Evolutionary conservation across 805 yeast genomes (phyloP), one percentile per base, ranked within the genome.

Genomic region (Kregervanrija pseudodelftensis): DNA sequence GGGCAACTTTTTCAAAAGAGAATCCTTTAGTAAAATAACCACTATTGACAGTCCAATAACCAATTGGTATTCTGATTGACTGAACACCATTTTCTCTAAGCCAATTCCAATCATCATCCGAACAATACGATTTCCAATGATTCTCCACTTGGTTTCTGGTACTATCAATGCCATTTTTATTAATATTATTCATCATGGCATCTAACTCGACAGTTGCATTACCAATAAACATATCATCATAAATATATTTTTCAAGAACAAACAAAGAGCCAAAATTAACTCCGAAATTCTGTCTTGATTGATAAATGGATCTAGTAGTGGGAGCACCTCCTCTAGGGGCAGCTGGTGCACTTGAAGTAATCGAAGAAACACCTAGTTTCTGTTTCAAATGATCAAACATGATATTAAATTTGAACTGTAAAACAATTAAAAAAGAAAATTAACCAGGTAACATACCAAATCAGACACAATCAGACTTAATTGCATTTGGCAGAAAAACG

Each of bases 181-280:
- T 66, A 15, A 78, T 70, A 16, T 69, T 65, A 0, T 70, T 71
- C 13, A 62, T 63, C 5, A 83, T 80, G 0, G 89, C 96, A 36
- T 84, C 90, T 45, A 82, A 74, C 64, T 91, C 99, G 36, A 77
- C 75, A 8, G 65, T 73, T 2, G 85, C 71, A 22, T 74, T 75
- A 15, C 76, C 77, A 3, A 74, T 70, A 55, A 85, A 85, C 45
- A 82, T 63, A 36, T 72, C 67, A 44, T 76, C 82, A 60, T 66
- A 84, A 33, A 88, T 85, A 80, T 86, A 90, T 54, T 79, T 80
- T 58, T 90, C 97, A 39, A 79, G 69, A 1, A 89, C 81, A 60
- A 89, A 90, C 46, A 83, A 63, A 0, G 89, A 74, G 0, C 98
- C 98, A 36, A 90, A 66, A 61, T 89, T 90, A 31, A 86, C 95